phyloP scores from a whole-genome alignment of 2,329 filamentous ascomycete species.

The Scedosporium boydii region DNA sequence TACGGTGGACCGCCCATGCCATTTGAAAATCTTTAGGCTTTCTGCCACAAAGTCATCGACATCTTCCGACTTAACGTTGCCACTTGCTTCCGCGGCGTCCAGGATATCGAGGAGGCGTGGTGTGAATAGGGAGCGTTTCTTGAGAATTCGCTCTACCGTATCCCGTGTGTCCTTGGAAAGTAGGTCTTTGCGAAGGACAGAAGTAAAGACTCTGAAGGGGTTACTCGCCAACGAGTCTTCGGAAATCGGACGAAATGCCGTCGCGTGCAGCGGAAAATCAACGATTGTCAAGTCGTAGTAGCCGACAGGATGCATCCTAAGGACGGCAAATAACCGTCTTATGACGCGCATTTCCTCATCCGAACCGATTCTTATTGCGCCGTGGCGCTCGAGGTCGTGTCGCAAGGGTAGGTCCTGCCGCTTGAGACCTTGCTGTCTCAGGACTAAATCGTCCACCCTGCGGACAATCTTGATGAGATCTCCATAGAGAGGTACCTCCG shows the following conservation, averaged over 20 bases:
- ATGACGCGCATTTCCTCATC: constrained; percentile 31
- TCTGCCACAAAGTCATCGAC: constrained; percentile 29
- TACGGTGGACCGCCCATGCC: constrained; percentile 31
- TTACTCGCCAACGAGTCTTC: constrained; percentile 24
- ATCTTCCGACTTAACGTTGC: constrained; percentile 12
- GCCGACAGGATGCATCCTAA: constrained; percentile 39
- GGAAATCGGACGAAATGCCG: constrained; percentile 35
- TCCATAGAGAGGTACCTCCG: constrained; percentile 24
- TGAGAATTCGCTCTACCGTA: constrained; percentile 1
- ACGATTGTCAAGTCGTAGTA: constrained; percentile 41
- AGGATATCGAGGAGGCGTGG: background rate
- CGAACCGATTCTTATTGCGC: constrained; percentile 39
- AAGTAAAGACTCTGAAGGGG: constrained; percentile 32
- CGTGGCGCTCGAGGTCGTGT: constrained; percentile 26
- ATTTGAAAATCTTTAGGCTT: constrained; percentile 35
- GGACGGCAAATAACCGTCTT: constrained; percentile 31
- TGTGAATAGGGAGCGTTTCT: background rate
- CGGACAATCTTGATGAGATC: constrained; percentile 21
- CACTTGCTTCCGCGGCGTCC: background rate
- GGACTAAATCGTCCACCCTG: constrained; percentile 13
- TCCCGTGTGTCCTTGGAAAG: constrained; percentile 21
- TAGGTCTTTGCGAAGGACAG: constrained; percentile 29
- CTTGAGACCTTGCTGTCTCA: background rate
- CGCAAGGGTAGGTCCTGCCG: background rate
- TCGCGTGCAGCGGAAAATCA: constrained; percentile 40